Evolutionary conservation across 306 rosid species (phyloP), one percentile per base, ranked within the genome.

Genomic region (Cucurbita moschata): DNA sequence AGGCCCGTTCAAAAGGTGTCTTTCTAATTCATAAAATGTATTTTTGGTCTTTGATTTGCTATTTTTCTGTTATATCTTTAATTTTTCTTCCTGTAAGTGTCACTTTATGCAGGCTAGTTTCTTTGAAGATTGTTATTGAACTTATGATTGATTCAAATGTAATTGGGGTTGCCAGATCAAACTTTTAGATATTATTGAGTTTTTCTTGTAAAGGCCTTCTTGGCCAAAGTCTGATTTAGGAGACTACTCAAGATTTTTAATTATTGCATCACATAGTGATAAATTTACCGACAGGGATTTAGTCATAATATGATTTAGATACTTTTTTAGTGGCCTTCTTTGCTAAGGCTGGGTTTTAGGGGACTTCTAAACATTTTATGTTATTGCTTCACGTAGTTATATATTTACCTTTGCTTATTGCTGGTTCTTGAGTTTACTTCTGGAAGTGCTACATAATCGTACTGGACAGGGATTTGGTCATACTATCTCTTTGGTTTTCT

Each of bases 1-100:
- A 81, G 78, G 56, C 80, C 81, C 51, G 79, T 52, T 79, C 82
- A 81, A 64, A 85, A 81, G 92, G 97, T 86, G 70, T 64, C 43
- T 61, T 23, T 61, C 40, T 26, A 21, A 11, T 23, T 11, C 62
- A 57, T 23, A 10, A 57, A 23, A 23, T 1, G 38, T 16, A 57
- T 10, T 57, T 57, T 56, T 21, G 21, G 61, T 19, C 13, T 19
- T 15, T 56, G 15, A 21, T 56, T 4, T 56, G 61, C 30, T 56
- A 10, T 23, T 57, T 9, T 21, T 57, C 39, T 57, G 38, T 23
- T 57, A 23, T 23, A 11, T 57, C 39, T 10, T 57, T 23, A 21
- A 56, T 56, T 56, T 56, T n/a, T 56, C 38, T 23, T 56, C 38
- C 38, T 56, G 37, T 21, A 21, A 56, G 62, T 8, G 61, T 19